phyloP scores from a whole-genome alignment of 2,329 filamentous ascomycete species.

The Thielaviopsis cerberus region DNA sequence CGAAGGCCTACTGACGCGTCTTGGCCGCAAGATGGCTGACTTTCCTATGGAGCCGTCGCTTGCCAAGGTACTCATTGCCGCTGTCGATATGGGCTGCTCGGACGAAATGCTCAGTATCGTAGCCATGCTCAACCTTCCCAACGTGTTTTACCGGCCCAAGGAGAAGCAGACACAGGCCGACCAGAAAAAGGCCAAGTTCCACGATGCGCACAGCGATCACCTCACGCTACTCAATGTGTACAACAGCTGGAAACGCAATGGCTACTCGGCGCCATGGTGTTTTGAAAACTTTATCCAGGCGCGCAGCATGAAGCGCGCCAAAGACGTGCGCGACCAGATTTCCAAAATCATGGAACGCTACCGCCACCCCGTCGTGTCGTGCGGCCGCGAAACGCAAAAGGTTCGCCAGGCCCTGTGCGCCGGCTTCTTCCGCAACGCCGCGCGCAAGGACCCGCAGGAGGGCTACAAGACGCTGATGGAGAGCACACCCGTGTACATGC shows the following conservation, averaged over 20 bases:
- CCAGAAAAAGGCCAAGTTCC: conserved; percentile 94
- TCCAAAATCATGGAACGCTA: conserved; percentile 88
- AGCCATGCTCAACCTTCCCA: conserved; percentile 74
- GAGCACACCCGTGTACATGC: conserved; percentile 84
- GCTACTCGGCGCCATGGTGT: conserved; percentile 77
- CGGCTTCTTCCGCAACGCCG: conserved; percentile 89
- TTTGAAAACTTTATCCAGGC: conserved; percentile 97
- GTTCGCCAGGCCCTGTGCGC: conserved; percentile 78
- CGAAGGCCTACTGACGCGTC: conserved; percentile 76
- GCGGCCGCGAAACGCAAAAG: conserved; percentile 69
- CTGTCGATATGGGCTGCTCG: conserved; percentile 71
- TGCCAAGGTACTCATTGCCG: conserved; percentile 75
- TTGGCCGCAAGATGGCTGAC: conserved; percentile 93
- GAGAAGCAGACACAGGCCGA: conserved; percentile 94
- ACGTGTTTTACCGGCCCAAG: conserved; percentile 85
- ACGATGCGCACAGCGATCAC: conserved; percentile 86
- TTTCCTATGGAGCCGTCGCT: conserved; percentile 94
- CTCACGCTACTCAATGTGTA: conserved; percentile 91
- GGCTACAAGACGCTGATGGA: conserved; percentile 97
- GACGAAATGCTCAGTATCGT: conserved; percentile 92
- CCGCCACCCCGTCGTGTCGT: conserved; percentile 62
- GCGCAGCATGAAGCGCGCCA: conserved; percentile 67
- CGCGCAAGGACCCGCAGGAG: conserved; percentile 86
- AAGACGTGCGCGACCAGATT: conserved; percentile 83
- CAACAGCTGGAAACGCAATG: conserved; percentile 82